Percentiles rank a stretch among this genome's conserved stretches.
phyloP scores from a whole-genome alignment of 768 basidiomycete species.

The Mycena indigotica region DNA sequence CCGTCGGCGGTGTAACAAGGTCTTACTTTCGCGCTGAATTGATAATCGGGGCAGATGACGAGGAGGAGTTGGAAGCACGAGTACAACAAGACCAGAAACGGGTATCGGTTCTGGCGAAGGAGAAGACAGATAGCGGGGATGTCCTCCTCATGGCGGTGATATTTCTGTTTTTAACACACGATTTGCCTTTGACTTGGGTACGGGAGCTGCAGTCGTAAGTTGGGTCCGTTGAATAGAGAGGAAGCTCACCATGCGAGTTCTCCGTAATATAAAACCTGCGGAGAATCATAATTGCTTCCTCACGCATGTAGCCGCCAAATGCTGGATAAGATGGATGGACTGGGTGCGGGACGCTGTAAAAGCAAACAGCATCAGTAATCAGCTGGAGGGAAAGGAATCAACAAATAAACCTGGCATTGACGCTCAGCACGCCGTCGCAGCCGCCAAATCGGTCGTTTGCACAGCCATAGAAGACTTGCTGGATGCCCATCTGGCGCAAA shows the following conservation, averaged over 20 bases:
- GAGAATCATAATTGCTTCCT: conserved; percentile 85
- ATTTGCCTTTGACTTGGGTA: conserved; percentile 84
- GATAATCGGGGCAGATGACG: not conserved
- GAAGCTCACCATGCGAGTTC: conserved; percentile 76
- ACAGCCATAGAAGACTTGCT: conserved; percentile 89
- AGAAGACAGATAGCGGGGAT: not conserved
- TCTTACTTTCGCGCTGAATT: no score
- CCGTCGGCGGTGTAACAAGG: no score
- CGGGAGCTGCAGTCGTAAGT: conserved; percentile 62
- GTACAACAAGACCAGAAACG: not conserved
- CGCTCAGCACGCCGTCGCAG: conserved; percentile 90
- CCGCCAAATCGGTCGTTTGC: conserved; percentile 96
- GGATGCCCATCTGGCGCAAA: conserved; percentile 89
- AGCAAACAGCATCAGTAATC: conserved; percentile 3
- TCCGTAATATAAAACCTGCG: conserved; percentile 92
- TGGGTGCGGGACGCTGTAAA: conserved; percentile 65
- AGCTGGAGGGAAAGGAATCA: conserved; percentile 1
- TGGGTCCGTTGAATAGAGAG: not conserved
- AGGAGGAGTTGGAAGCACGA: not conserved
- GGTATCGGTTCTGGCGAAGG: not conserved
- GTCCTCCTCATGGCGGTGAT: conserved; percentile 22
- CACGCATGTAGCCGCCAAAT: conserved; percentile 72
- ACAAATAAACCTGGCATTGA: conserved; percentile 70
- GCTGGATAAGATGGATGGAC: conserved; percentile 75
- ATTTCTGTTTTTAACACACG: conserved; percentile 87